Percentiles rank a stretch among this genome's conserved stretches.
Evolutionary conservation across 768 basidiomycete genomes (phyloP).

Genomic region (Naganishia onofrii): DNA sequence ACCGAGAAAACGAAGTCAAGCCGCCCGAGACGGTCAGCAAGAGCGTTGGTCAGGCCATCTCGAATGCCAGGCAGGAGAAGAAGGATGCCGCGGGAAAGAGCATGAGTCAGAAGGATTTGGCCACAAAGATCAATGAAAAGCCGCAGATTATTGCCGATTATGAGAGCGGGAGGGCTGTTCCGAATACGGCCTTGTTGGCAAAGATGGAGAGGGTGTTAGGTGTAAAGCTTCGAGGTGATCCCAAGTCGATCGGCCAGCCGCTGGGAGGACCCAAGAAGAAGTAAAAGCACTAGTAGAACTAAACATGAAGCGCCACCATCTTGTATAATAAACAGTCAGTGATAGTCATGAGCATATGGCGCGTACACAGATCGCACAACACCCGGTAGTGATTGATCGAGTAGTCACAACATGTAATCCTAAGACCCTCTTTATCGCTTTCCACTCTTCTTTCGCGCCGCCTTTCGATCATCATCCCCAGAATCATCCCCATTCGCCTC

Average conservation of each 20-base stretch:
- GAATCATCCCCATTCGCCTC: conserved; percentile 45
- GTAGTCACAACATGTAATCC: background rate
- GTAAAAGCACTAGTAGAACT: conserved; percentile 20
- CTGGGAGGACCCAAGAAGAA: conserved; percentile 50
- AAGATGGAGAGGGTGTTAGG: conserved; percentile 83
- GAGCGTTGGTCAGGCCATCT: conserved; percentile 65
- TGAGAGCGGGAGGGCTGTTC: conserved; percentile 81
- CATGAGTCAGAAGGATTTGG: conserved; percentile 86
- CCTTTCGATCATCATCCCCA: conserved; percentile 44
- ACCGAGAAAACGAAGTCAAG: conserved; percentile 91
- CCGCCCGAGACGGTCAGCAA: conserved; percentile 73
- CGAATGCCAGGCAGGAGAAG: conserved; percentile 71
- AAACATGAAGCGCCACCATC: background rate
- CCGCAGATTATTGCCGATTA: conserved; percentile 64
- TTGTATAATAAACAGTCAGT: conserved; percentile 16
- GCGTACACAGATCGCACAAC: too few species aligned
- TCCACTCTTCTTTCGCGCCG: conserved; percentile 46
- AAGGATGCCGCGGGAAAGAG: conserved; percentile 55
- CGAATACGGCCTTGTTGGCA: conserved; percentile 76
- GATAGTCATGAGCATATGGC: conserved; percentile 4
- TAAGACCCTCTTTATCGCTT: conserved; percentile 11
- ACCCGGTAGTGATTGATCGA: too few species aligned
- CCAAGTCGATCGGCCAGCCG: conserved; percentile 49
- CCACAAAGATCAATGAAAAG: conserved; percentile 90
- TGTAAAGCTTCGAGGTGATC: conserved; percentile 80